Evolutionary conservation across 1,284 basidiomycete genomes (phyloP).

Genomic region (Schizopora paradoxa): DNA sequence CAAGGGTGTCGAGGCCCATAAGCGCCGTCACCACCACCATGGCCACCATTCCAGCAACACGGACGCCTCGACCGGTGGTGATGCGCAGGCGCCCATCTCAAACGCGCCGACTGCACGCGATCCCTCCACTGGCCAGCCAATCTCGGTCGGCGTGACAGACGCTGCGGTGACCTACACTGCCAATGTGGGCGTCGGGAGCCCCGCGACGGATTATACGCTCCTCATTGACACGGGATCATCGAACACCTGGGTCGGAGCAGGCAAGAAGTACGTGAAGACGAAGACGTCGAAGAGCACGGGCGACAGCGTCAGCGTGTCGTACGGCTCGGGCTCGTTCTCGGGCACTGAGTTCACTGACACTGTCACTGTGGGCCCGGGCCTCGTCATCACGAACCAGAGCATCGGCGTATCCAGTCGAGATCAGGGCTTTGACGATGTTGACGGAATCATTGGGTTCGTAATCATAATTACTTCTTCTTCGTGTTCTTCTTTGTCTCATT

Average conservation of each 20-base stretch:
- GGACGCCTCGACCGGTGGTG: not conserved
- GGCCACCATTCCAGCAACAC: not conserved
- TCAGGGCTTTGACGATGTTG: slow-evolving; percentile 31
- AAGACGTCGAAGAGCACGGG: slow-evolving; percentile 17
- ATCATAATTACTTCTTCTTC: too few species aligned
- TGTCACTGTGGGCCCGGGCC: slow-evolving; percentile 22
- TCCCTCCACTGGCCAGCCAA: too few species aligned
- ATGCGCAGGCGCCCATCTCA: not conserved
- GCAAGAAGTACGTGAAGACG: slow-evolving; percentile 16
- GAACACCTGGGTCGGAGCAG: slow-evolving; percentile 26
- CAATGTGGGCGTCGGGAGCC: slow-evolving; percentile 17
- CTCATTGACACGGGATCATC: slow-evolving; percentile 17
- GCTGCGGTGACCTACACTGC: slow-evolving; percentile 16
- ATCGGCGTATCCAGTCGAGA: slow-evolving; percentile 33
- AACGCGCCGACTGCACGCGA: not conserved
- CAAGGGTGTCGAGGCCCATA: not conserved
- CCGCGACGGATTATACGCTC: slow-evolving; percentile 14
- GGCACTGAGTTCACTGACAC: slow-evolving; percentile 22
- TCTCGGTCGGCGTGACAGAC: slow-evolving; percentile 10
- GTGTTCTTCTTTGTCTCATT: not conserved
- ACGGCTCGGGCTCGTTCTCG: slow-evolving; percentile 19
- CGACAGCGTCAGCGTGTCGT: slow-evolving; percentile 13
- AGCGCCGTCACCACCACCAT: not conserved
- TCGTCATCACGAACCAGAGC: slow-evolving; percentile 31
- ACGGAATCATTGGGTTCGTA: slow-evolving; percentile 19